Conservation (phyloP, 1,284 basidiomycete genomes). For the Sutorius eximius region DNA sequence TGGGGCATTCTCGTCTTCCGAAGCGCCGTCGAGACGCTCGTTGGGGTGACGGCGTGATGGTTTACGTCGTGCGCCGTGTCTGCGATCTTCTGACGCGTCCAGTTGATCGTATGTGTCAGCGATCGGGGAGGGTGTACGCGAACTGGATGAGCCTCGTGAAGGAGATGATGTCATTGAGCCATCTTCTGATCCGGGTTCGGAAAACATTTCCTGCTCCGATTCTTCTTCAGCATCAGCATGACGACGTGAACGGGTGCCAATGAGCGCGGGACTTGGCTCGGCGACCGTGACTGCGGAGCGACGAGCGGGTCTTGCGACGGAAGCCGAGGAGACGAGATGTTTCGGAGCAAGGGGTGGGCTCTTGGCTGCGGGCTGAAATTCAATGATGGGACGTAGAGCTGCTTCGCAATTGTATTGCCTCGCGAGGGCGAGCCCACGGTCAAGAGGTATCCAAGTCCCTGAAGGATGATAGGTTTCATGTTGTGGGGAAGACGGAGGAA, state of each 20-base stretch:
- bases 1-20: conserved; percentile 42
- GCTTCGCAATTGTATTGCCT: conserved; percentile 93
- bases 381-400: conserved; percentile 91
- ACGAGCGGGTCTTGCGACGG: conserved; percentile 54
- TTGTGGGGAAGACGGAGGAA: neutral
- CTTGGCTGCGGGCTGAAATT: conserved; percentile 88
- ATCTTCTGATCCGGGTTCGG: conserved; percentile 71
- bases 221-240: conserved; percentile 48
- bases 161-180: conserved; percentile 85
- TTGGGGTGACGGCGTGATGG: conserved; percentile 40
- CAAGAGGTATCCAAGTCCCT: conserved; percentile 99
- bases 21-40: conserved; percentile 40
- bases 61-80: conserved; percentile 40
- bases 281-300: conserved; percentile 45
- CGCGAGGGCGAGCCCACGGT: conserved; percentile 83
- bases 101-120: conserved; percentile 48
- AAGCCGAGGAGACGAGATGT: conserved; percentile 75
- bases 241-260: conserved; percentile 57
- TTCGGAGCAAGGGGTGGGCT: conserved; percentile 97
- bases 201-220: conserved; percentile 60
- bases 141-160: conserved; percentile 82
- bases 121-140: conserved; percentile 87
- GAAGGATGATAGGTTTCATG: conserved; percentile 4
- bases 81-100: conserved; percentile 42
- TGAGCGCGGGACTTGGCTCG: conserved; percentile 27